Conservation (phyloP, 768 basidiomycete genomes). For the Ephemerocybe angulata region DNA sequence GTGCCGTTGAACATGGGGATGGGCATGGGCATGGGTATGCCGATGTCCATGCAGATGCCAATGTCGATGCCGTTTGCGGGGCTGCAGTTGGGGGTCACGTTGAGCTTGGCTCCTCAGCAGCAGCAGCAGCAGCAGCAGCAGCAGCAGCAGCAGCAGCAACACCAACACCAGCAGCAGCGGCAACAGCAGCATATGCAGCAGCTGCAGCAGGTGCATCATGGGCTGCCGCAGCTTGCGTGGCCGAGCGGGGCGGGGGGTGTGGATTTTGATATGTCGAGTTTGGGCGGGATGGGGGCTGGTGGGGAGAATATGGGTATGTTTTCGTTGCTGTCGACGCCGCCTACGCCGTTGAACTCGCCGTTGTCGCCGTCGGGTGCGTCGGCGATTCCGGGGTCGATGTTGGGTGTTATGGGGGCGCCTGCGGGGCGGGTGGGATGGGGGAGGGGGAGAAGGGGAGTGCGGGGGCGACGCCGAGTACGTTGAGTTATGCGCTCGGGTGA, state of each 20-base stretch:
- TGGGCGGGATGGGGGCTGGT: slow-evolving; percentile 5
- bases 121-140: background rate
- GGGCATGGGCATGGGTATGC: slow-evolving; percentile 9
- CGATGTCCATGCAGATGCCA: slow-evolving; percentile 3
- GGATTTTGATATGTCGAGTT: background rate
- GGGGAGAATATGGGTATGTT: slow-evolving; percentile 1
- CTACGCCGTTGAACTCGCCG: slow-evolving; percentile 5
- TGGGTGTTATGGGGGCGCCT: background rate
- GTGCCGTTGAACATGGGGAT: slow-evolving; percentile 8
- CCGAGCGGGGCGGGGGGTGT: background rate
- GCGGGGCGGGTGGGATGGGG: background rate
- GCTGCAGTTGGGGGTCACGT: slow-evolving; percentile 2
- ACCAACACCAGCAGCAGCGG: background rate
- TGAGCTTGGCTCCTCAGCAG: slow-evolving; percentile 3
- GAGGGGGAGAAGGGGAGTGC: slow-evolving; percentile 1
- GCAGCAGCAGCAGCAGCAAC: slow-evolving; percentile 1
- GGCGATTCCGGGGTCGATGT: background rate
- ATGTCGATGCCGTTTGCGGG: slow-evolving; percentile 5
- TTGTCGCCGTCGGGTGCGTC: background rate
- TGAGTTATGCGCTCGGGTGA: slow-evolving; percentile 11
- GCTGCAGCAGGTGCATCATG: background rate
- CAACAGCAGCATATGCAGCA: background rate
- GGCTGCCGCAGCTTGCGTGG: background rate
- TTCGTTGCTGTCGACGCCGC: background rate
- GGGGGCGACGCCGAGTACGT: slow-evolving; percentile 3